phyloP scores from a whole-genome alignment of 2,329 filamentous ascomycete genomes.

The Fusarium veterinarium region DNA sequence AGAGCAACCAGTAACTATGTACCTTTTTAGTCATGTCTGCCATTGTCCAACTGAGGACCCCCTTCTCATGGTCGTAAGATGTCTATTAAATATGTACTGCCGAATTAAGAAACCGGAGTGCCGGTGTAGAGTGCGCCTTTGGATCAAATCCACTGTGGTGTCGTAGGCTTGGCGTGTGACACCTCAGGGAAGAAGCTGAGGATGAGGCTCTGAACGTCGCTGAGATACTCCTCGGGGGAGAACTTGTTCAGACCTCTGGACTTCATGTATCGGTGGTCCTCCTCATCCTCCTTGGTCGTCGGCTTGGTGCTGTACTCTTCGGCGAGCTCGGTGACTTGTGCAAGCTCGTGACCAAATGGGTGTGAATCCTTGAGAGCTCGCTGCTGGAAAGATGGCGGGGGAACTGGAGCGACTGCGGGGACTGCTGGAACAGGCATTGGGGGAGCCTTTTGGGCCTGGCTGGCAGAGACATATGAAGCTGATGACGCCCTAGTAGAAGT shows the following conservation, averaged over 20 bases:
- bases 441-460: conserved; percentile 45
- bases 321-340: conserved; percentile 90
- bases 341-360: conserved; percentile 90
- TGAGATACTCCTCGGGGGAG: conserved; percentile 83
- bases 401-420: conserved; percentile 45
- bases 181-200: conserved; percentile 66
- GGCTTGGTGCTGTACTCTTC: conserved; percentile 83
- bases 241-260: conserved; percentile 78
- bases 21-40: conserved; percentile 24
- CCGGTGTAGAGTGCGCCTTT: conserved; percentile 24
- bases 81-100: conserved; percentile 50
- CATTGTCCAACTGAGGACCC: conserved; percentile 30
- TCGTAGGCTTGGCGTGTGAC: conserved; percentile 48
- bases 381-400: conserved; percentile 53
- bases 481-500: conserved; percentile 65
- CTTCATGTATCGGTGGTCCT: conserved; percentile 73
- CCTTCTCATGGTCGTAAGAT: conserved; percentile 42
- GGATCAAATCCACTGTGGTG: conserved; percentile 69
- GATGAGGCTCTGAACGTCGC: conserved; percentile 79
- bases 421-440: conserved; percentile 47
- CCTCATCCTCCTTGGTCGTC: conserved; percentile 71
- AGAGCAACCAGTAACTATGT: conserved; percentile 25
- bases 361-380: conserved; percentile 59
- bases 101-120: conserved; percentile 39
- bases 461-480: conserved; percentile 53